A percentile compares a stretch with the other conserved stretches of the same genome.
These are phyloP conservation scores for Microcyclospora pomicola DNA, from an alignment of 2,329 filamentous ascomycete species.

Conservation along the genomic window DNA sequence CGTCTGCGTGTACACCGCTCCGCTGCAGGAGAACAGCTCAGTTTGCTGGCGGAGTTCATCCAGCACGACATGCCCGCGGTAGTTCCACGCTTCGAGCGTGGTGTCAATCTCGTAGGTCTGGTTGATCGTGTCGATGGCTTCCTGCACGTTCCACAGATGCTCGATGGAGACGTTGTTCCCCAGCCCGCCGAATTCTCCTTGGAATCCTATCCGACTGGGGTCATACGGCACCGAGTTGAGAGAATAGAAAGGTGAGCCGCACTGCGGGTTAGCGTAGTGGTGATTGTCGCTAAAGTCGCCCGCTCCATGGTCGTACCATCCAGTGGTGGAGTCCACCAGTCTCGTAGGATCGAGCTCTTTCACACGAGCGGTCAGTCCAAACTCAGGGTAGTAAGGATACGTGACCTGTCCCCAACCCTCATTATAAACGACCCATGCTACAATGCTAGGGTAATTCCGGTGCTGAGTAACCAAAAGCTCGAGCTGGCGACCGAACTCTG, in stretches of 20 bases:
- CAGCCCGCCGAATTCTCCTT: slow-evolving; percentile 59
- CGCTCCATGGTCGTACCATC: slow-evolving; percentile 55
- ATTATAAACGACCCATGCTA: slow-evolving; percentile 57
- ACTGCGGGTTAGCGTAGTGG: slow-evolving; percentile 58
- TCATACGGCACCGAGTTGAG: slow-evolving; percentile 38
- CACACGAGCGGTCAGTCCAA: slow-evolving; percentile 41
- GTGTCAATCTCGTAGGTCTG: slow-evolving; percentile 54
- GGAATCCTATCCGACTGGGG: slow-evolving; percentile 47
- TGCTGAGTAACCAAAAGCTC: slow-evolving; percentile 48
- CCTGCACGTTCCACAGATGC: slow-evolving; percentile 50
- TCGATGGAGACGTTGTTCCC: slow-evolving; percentile 51
- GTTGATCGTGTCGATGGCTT: slow-evolving; percentile 46
- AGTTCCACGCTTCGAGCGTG: slow-evolving; percentile 49
- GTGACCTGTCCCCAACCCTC: slow-evolving; percentile 55
- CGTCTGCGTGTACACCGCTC: slow-evolving; percentile 59
- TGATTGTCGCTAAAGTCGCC: slow-evolving; percentile 59
- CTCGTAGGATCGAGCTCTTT: slow-evolving; percentile 47
- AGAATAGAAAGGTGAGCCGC: slow-evolving; percentile 56
- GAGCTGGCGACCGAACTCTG: slow-evolving; percentile 52
- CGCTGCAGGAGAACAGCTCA: slow-evolving; percentile 48
- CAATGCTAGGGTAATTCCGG: slow-evolving; percentile 51
- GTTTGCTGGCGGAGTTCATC: slow-evolving; percentile 35
- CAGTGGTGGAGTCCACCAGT: slow-evolving; percentile 48
- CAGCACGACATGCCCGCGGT: slow-evolving; percentile 43
- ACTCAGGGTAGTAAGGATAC: slow-evolving; percentile 40